phyloP scores from a whole-genome alignment of 1,284 basidiomycete species.

The Rhodofomes roseus region DNA sequence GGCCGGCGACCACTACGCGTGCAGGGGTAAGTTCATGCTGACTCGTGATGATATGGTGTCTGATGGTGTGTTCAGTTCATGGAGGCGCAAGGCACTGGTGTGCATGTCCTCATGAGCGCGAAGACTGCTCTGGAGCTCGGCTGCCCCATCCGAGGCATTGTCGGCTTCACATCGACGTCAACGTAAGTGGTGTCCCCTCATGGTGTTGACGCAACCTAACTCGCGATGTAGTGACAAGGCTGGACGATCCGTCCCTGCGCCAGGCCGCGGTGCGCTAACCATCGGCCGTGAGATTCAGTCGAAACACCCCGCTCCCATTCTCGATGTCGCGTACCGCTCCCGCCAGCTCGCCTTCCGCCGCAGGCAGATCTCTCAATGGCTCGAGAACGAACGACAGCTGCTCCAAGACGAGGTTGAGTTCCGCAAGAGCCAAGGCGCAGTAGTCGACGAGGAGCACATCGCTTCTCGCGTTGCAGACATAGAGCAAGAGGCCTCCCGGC shows the following conservation, averaged over 20 bases:
- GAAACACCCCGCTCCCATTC: constrained; percentile 71
- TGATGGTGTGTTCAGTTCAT: constrained; percentile 62
- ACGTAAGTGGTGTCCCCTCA: constrained; percentile 52
- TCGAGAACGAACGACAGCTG: constrained; percentile 81
- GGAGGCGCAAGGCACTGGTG: constrained; percentile 96
- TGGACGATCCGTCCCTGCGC: constrained; percentile 91
- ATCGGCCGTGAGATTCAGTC: constrained; percentile 81
- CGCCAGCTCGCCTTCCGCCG: constrained; percentile 93
- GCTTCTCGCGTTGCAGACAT: constrained; percentile 74
- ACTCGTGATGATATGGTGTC: constrained; percentile 9
- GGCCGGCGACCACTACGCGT: constrained; percentile 94
- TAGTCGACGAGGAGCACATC: constrained; percentile 67
- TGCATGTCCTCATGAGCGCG: constrained; percentile 95
- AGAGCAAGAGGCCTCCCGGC: constrained; percentile 84
- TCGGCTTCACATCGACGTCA: constrained; percentile 96
- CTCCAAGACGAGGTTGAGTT: constrained; percentile 76
- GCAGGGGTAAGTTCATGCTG: constrained; percentile 67
- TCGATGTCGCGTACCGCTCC: constrained; percentile 83
- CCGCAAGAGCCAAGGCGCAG: constrained; percentile 52
- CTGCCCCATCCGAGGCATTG: constrained; percentile 87
- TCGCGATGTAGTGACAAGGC: constrained; percentile 74
- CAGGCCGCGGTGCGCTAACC: constrained; percentile 85
- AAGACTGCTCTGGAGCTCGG: constrained; percentile 95
- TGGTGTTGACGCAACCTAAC: neutral
- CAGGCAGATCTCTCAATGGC: constrained; percentile 91